phyloP scores from a whole-genome alignment of 192 early-diverging fungal genomes.

The Diversispora eburnea region DNA sequence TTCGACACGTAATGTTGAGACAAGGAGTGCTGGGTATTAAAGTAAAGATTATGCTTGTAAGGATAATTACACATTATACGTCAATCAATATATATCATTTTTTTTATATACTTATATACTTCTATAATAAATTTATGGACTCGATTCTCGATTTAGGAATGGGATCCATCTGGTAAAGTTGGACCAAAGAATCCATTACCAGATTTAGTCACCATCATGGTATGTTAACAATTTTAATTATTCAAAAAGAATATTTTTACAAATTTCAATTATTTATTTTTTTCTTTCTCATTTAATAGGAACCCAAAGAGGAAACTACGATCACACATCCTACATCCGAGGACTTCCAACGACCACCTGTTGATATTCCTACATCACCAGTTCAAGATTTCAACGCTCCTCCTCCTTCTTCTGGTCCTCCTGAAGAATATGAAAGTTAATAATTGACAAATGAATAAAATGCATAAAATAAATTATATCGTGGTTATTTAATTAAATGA shows the following conservation, averaged over 20 bases:
- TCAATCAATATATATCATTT: neutral
- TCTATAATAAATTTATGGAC: neutral
- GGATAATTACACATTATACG: neutral
- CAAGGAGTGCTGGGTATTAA: conserved; percentile 99
- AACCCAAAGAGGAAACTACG: conserved; percentile 82
- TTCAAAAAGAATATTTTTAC: neutral
- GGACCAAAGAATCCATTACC: conserved; percentile 96
- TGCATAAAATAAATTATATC: no score
- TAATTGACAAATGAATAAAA: no score
- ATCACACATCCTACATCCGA: conserved; percentile 68
- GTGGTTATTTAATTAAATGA: no score
- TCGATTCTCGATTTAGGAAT: conserved; percentile 42
- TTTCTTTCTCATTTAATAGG: conserved; percentile 23
- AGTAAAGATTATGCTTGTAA: conserved; percentile 97
- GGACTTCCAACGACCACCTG: conserved; percentile 17
- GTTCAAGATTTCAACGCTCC: neutral
- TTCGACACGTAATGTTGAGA: conserved; percentile 95
- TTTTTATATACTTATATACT: neutral
- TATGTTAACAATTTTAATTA: conserved; percentile 12
- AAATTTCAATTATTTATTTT: neutral
- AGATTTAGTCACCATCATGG: conserved; percentile 91
- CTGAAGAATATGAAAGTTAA: no score
- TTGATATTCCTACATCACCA: conserved; percentile 13
- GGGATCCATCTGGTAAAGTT: conserved; percentile 86
- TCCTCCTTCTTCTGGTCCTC: no score